Evolutionary conservation across 495 filamentous ascomycete species (phyloP).

Genomic region (Xylaria nigripes): DNA sequence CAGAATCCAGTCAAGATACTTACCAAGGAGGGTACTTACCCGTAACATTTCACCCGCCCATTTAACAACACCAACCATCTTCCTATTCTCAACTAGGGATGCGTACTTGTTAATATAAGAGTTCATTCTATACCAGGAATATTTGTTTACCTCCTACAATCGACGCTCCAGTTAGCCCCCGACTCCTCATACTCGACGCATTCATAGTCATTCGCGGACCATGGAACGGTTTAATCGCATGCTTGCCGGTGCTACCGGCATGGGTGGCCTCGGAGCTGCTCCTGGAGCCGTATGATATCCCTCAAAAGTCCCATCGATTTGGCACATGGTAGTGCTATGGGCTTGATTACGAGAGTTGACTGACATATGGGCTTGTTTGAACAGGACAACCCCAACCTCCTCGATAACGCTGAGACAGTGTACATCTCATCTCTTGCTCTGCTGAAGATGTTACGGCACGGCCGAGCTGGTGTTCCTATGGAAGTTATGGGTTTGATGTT

Average conservation of each 20-base stretch:
- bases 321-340: not conserved
- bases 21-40: too few relatives aligned
- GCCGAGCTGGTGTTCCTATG: conserved; percentile 96
- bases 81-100: not conserved
- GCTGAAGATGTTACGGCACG: conserved; percentile 96
- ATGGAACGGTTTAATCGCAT: conserved; percentile 88
- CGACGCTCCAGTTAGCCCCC: not conserved
- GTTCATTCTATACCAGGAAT: not conserved
- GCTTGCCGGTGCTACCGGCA: conserved; percentile 69
- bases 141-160: not conserved
- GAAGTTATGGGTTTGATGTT: conserved; percentile 99
- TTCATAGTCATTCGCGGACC: conserved; percentile 12
- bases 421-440: conserved; percentile 97
- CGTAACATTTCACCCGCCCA: not conserved
- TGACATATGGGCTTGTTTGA: conserved; percentile 5
- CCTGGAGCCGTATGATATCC: conserved; percentile 60
- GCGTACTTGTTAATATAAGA: not conserved
- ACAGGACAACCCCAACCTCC: conserved; percentile 77
- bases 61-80: not conserved
- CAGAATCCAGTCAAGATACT: not conserved
- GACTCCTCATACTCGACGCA: not conserved
- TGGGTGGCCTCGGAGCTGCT: conserved; percentile 61
- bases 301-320: not conserved
- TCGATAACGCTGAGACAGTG: conserved; percentile 98
- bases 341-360: not conserved